Conservation (phyloP, 2,329 filamentous ascomycete genomes). For the Pseudogymnoascus sp. region DNA sequence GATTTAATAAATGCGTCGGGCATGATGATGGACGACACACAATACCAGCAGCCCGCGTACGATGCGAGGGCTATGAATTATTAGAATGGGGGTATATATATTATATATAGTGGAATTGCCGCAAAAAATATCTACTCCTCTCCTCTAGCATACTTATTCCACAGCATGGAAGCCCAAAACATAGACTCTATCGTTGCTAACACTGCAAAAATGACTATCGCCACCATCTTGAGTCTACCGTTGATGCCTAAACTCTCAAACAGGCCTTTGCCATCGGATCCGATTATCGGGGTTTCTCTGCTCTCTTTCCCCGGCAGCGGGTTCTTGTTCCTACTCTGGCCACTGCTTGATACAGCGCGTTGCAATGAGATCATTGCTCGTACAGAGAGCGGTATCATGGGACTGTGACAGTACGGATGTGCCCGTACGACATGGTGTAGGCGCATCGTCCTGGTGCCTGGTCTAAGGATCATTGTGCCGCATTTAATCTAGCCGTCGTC, state of each 20-base stretch:
- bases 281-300: not conserved
- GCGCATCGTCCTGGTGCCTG: not conserved
- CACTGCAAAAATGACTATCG: not conserved
- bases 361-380: too few species aligned
- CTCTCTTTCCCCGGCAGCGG: too few species aligned
- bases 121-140: not conserved
- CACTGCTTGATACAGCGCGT: not conserved
- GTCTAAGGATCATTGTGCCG: not conserved
- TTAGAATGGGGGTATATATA: not conserved
- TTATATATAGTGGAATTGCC: not conserved
- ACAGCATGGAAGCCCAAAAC: not conserved
- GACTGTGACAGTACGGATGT: not conserved
- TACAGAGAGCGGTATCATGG: not conserved
- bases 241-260: not conserved
- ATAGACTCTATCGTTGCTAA: not conserved
- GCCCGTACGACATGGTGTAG: not conserved
- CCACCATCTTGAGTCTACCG: not conserved
- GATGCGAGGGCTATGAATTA: not conserved
- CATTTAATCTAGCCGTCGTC: not conserved
- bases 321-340: not conserved
- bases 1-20: conserved; percentile 20
- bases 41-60: not conserved
- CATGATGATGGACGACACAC: not conserved
- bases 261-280: not conserved
- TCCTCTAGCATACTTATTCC: not conserved